phyloP scores from a whole-genome alignment of 202 grass and related monocot genomes.

The Setaria italica region DNA sequence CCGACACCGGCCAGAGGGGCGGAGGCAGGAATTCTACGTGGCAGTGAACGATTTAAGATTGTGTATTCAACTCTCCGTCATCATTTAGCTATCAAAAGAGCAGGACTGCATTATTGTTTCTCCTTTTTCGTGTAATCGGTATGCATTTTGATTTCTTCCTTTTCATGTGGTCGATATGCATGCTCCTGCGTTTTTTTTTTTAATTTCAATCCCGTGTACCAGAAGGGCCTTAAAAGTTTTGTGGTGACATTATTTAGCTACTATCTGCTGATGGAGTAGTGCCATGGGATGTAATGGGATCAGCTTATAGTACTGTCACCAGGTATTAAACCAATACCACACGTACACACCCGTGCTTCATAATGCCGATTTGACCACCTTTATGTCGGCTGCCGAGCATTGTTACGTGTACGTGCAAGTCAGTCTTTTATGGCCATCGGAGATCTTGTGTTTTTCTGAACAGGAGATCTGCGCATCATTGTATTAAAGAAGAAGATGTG shows the following conservation, averaged over 20 bases:
- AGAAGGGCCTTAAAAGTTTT: not conserved
- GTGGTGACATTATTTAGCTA: not conserved
- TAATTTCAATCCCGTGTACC: not conserved
- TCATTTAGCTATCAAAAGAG: no score
- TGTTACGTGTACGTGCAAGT: not conserved
- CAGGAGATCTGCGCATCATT: no score
- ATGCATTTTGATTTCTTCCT: not conserved
- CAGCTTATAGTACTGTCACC: not conserved
- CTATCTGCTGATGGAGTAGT: not conserved
- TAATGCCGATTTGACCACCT: slow-evolving; percentile 1
- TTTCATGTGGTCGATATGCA: not conserved
- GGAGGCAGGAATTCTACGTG: no score
- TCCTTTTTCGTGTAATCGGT: not conserved
- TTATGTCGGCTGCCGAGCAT: not conserved
- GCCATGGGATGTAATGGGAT: not conserved
- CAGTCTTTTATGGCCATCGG: not conserved
- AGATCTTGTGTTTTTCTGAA: no score
- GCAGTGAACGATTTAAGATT: no score
- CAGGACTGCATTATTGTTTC: not conserved
- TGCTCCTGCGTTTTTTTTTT: not conserved
- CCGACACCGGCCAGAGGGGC: no score
- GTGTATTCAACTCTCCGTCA: no score
- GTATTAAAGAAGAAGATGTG: no score
- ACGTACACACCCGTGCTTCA: not conserved
- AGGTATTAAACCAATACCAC: not conserved